These are phyloP conservation scores for Neoconidiobolus thromboides DNA, from an alignment of 371 early-diverging fungal genomes.

Conservation along the genomic window DNA sequence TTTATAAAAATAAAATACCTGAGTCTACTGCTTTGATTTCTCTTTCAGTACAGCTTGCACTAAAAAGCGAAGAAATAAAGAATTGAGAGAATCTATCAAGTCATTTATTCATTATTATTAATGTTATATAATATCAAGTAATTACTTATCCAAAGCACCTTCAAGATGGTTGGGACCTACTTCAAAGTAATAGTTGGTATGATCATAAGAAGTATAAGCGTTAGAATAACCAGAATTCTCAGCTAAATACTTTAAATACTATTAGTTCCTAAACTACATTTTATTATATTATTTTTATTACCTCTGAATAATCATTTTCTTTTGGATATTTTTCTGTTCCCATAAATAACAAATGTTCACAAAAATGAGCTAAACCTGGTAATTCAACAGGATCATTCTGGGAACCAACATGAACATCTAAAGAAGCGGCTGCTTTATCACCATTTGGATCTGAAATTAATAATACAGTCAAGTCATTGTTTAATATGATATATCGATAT, in stretches of 20 bases:
- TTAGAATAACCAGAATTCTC: slow-evolving; percentile 86
- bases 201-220: slow-evolving; percentile 78
- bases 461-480: slow-evolving; percentile 60
- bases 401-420: slow-evolving; percentile 88
- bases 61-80: slow-evolving; percentile 77
- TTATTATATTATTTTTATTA: slow-evolving; percentile 8
- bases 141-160: slow-evolving; percentile 73
- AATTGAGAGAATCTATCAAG: slow-evolving; percentile 62
- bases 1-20: slow-evolving; percentile 14
- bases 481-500: slow-evolving; percentile 57
- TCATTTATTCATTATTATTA: background rate
- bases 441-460: slow-evolving; percentile 60
- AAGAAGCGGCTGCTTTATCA: slow-evolving; percentile 77
- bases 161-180: slow-evolving; percentile 63
- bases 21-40: slow-evolving; percentile 90
- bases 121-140: too few relatives aligned
- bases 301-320: slow-evolving; percentile 77
- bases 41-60: slow-evolving; percentile 68
- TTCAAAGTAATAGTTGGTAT: slow-evolving; percentile 93
- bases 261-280: slow-evolving; percentile 9
- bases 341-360: slow-evolving; percentile 95
- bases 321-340: slow-evolving; percentile 48
- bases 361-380: slow-evolving; percentile 95
- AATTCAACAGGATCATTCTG: slow-evolving; percentile 53
- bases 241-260: slow-evolving; percentile 39